Percentiles rank a stretch among this genome's conserved stretches.
Evolutionary conservation across 495 filamentous ascomycete species (phyloP).

Genomic region (Penicillium ochrochloron): DNA sequence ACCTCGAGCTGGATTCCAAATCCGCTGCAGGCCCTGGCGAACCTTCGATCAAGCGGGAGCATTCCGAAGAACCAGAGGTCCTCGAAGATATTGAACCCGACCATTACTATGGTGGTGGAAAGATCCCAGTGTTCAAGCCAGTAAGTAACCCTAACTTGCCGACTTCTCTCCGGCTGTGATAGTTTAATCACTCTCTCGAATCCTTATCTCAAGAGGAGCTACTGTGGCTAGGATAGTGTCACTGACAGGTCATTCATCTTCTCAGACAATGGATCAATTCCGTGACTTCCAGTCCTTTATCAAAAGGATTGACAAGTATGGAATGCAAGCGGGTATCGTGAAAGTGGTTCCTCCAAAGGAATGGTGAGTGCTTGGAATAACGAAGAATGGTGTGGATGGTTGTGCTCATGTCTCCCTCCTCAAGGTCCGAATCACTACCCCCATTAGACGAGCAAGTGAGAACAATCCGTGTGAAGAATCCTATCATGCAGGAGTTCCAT

Average conservation of each 20-base stretch:
- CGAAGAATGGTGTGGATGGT: background rate
- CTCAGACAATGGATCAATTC: slow-evolving; percentile 88
- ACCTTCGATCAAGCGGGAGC: slow-evolving; percentile 31
- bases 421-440: slow-evolving; percentile 72
- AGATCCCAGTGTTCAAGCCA: slow-evolving; percentile 92
- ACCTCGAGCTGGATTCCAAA: slow-evolving; percentile 50
- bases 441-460: slow-evolving; percentile 84
- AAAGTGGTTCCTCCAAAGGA: slow-evolving; percentile 94
- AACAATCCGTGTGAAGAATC: slow-evolving; percentile 90
- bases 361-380: slow-evolving; percentile 65
- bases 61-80: slow-evolving; percentile 41
- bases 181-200: background rate
- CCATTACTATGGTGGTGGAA: slow-evolving; percentile 83
- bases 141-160: slow-evolving; percentile 50
- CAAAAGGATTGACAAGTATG: slow-evolving; percentile 86
- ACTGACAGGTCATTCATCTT: slow-evolving; percentile 9
- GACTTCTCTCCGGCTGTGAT: background rate
- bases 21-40: slow-evolving; percentile 30
- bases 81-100: slow-evolving; percentile 76
- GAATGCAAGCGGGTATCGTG: slow-evolving; percentile 95
- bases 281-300: slow-evolving; percentile 87
- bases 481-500: slow-evolving; percentile 97
- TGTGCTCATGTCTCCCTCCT: slow-evolving; percentile 20
- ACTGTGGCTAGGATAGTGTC: background rate
- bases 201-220: background rate